Evolutionary conservation across 1,139 yeast species (phyloP).

Genomic region (Taiozyma sp.): DNA sequence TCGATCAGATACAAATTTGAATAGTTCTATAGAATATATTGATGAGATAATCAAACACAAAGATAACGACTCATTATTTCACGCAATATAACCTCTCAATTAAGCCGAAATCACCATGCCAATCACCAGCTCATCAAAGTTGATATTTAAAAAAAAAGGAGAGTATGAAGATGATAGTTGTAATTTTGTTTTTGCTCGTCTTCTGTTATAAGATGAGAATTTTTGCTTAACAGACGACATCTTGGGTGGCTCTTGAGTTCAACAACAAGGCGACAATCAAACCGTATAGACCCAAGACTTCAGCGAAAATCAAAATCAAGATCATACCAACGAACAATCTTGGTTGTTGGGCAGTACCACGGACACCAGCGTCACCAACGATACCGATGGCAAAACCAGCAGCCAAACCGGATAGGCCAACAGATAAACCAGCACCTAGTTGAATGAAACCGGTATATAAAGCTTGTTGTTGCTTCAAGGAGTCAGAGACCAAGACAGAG

Average conservation of each 20-base stretch:
- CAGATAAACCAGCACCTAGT: constrained; percentile 96
- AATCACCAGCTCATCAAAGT: background rate
- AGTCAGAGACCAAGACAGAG: constrained; percentile 88
- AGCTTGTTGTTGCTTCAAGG: constrained; percentile 87
- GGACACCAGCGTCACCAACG: constrained; percentile 98
- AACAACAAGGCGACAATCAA: constrained; percentile 94
- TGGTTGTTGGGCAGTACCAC: constrained; percentile 95
- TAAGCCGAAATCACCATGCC: background rate
- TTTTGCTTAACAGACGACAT: constrained; percentile 62
- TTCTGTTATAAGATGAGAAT: background rate
- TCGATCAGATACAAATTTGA: background rate
- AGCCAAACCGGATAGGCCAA: constrained; percentile 94
- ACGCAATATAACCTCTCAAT: background rate
- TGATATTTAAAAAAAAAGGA: background rate
- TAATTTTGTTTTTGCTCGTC: background rate
- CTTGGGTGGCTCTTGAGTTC: constrained; percentile 96
- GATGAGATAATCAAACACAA: background rate
- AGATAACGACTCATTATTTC: background rate
- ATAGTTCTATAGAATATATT: background rate
- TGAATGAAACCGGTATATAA: constrained; percentile 97
- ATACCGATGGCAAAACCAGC: constrained; percentile 99
- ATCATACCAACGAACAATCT: constrained; percentile 97
- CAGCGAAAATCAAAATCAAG: constrained; percentile 95
- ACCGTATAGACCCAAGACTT: constrained; percentile 96
- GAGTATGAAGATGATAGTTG: background rate